A percentile compares a stretch with the other conserved stretches of the same genome.
phyloP scores from a whole-genome alignment of 2,329 filamentous ascomycete genomes.

The Elsinoe perseae region DNA sequence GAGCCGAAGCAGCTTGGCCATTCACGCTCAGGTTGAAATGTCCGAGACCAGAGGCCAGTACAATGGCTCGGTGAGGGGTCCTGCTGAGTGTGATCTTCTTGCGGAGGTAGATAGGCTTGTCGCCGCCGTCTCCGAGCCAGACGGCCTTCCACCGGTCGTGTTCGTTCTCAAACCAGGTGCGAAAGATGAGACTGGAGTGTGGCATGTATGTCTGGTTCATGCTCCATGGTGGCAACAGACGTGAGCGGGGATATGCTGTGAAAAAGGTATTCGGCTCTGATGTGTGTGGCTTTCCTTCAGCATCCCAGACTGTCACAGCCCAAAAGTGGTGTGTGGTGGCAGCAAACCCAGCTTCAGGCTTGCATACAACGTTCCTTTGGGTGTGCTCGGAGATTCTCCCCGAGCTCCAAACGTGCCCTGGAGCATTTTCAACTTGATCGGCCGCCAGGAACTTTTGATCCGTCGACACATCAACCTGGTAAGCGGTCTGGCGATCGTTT shows the following conservation, averaged over 20 bases:
- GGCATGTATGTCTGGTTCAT: slow-evolving; percentile 41
- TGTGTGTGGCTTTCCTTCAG: slow-evolving; percentile 24
- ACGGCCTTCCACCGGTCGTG: slow-evolving; percentile 36
- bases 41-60: slow-evolving; percentile 35
- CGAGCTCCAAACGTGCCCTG: slow-evolving; percentile 22
- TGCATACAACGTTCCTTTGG: slow-evolving; percentile 28
- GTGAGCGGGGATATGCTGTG: slow-evolving; percentile 34
- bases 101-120: slow-evolving; percentile 37
- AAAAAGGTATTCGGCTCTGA: slow-evolving; percentile 33
- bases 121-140: slow-evolving; percentile 35
- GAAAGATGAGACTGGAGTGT: slow-evolving; percentile 36
- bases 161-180: slow-evolving; percentile 37
- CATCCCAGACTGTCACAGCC: slow-evolving; percentile 34
- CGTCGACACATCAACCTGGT: slow-evolving; percentile 23
- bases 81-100: slow-evolving; percentile 27
- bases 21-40: slow-evolving; percentile 36
- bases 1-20: slow-evolving; percentile 29
- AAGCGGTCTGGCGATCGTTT: slow-evolving; percentile 31
- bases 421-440: background rate
- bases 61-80: slow-evolving; percentile 30
- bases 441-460: background rate
- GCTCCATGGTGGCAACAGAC: slow-evolving; percentile 34
- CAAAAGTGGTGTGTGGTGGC: slow-evolving; percentile 34
- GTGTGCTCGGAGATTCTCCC: slow-evolving; percentile 20
- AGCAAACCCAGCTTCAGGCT: slow-evolving; percentile 29